phyloP scores from a whole-genome alignment of 1,139 yeast species.

The Taphrina confusa region DNA sequence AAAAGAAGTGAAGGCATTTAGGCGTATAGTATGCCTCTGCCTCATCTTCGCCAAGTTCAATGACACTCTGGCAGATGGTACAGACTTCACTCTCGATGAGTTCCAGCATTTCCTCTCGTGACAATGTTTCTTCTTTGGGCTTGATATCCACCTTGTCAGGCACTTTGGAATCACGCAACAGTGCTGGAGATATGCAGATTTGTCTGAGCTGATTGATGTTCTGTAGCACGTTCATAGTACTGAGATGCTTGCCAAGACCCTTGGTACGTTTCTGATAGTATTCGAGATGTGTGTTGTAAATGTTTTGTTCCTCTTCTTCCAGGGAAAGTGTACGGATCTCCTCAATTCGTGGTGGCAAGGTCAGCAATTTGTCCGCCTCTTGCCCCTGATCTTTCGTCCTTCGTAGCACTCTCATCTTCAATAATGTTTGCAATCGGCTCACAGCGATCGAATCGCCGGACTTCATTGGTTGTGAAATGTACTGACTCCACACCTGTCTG shows the following conservation, averaged over 20 bases:
- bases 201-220: constrained; percentile 32
- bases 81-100: constrained; percentile 21
- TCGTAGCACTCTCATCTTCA: constrained; percentile 75
- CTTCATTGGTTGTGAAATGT: constrained; percentile 63
- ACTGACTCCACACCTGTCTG: constrained; percentile 58
- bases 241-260: constrained; percentile 27
- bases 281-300: constrained; percentile 30
- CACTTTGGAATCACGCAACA: constrained; percentile 18
- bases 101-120: constrained; percentile 9
- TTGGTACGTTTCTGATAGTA: constrained; percentile 26
- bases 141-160: background rate
- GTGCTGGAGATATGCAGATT: constrained; percentile 22
- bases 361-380: constrained; percentile 68
- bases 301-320: constrained; percentile 49
- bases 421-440: constrained; percentile 66
- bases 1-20: constrained; percentile 21
- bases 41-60: constrained; percentile 20
- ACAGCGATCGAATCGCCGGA: constrained; percentile 51
- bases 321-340: constrained; percentile 66
- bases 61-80: constrained; percentile 29
- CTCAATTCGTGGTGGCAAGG: constrained; percentile 72
- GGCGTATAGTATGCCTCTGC: constrained; percentile 18
- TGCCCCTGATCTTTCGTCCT: constrained; percentile 63
- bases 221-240: constrained; percentile 28
- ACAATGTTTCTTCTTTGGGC: background rate